Evolutionary conservation across 2,329 filamentous ascomycete genomes (phyloP), one percentile per base, ranked within the genome.

Genomic region (Xylaria multiplex): DNA sequence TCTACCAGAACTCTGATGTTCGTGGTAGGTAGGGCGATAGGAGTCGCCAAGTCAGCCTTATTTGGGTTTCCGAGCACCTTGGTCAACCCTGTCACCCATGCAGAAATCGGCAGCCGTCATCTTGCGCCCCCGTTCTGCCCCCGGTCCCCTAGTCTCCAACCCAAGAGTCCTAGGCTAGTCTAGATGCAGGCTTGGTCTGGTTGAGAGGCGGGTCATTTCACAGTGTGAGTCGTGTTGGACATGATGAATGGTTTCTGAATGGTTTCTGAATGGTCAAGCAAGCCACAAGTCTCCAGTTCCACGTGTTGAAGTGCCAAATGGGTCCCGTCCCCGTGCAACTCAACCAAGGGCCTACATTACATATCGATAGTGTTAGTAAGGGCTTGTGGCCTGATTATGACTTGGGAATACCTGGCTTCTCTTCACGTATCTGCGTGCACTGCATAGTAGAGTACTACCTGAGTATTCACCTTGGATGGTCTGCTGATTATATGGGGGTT

Each of bases 91-190:
- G 65, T 40, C 45, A 14, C n/a, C 42, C 42, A 65, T 68, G 65
- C 62, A 68, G 43, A 22, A 59, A 55, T 60, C 63, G 59, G 60
- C 57, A 66, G 56, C 61, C 50, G 54, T 59, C 56, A 64, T 37
- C 37, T 50, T 52, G 49, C 16, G 27, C 27, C n/a, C n/a, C n/a
- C n/a, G n/a, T n/a, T n/a, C n/a, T n/a, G n/a, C 40, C 60, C 67
- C 60, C 46, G 49, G 67, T 62, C 62, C 49, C 58, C 52, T 43
- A 55, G 53, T 55, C 53, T 42, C 53, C 53, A 63, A 49, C 40
- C 48, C 14, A 50, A 54, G 61, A 68, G 68, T 68, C 68, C 68
- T 68, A 66, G 35, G 19, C 63, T 60, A 68, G 65, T 53, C 54
- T 56, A 53, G 53, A 43, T 55, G 53, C 54, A 62, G 42, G 42